phyloP scores from a whole-genome alignment of 495 filamentous ascomycete species.

The Tuber brumale region DNA sequence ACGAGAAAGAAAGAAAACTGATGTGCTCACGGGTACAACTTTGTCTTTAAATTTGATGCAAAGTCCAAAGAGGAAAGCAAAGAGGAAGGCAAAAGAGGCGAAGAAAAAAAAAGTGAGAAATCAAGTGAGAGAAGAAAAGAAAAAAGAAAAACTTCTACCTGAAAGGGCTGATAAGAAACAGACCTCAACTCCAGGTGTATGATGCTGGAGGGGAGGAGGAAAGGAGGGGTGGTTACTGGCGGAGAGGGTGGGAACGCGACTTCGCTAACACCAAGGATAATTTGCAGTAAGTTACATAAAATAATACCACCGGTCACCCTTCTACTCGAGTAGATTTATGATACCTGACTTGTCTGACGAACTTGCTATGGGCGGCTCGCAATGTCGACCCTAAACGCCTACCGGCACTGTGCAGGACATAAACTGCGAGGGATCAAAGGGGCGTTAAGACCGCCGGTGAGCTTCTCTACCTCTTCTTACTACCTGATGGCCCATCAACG shows the following conservation, averaged over 20 bases:
- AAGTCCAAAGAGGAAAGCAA: slow-evolving; percentile 10
- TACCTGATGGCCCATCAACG: neutral
- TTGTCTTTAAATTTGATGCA: slow-evolving; percentile 17
- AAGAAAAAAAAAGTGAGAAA: slow-evolving; percentile 14
- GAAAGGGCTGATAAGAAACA: slow-evolving; percentile 11
- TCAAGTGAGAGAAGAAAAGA: neutral
- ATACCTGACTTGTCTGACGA: neutral
- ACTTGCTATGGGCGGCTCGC: neutral
- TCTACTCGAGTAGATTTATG: neutral
- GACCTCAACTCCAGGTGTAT: neutral
- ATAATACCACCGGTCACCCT: neutral
- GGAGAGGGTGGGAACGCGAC: slow-evolving; percentile 5
- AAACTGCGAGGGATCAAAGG: neutral
- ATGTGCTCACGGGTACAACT: slow-evolving; percentile 1
- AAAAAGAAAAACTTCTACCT: slow-evolving; percentile 26
- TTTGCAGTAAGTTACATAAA: neutral
- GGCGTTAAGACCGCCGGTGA: neutral
- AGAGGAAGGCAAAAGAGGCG: slow-evolving; percentile 5
- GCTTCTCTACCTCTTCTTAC: neutral
- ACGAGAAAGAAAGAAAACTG: neutral
- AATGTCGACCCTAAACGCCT: neutral
- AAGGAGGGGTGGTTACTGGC: slow-evolving; percentile 33
- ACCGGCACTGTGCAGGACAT: neutral
- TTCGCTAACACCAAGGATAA: neutral
- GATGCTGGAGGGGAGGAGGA: slow-evolving; percentile 7